Base-by-base conservation (phyloP, 192 early-diverging fungal species). In the Phlyctochytrium planicorne region DNA sequence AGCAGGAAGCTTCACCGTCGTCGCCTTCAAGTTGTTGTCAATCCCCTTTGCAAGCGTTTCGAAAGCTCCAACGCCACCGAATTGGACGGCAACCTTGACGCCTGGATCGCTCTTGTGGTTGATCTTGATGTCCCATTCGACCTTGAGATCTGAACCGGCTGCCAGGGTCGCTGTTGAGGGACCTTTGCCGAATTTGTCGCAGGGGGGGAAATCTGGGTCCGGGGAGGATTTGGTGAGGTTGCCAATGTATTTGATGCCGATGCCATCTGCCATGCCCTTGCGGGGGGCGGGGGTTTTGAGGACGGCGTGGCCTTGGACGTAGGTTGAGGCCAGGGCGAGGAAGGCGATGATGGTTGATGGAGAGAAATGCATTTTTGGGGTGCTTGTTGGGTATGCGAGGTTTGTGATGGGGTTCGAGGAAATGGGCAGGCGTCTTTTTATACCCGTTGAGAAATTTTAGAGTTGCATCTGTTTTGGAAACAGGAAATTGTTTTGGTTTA, bases 21-120 rank as follows among this genome's bases (percentile, higher is more conserved):
- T 2, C n/a, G 27, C 25, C 3, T 59, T 10, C 14, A 34, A 2
- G 37, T 62, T 52, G 23, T 77, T 77, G 53, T 80, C 74, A 29
- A 80, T 20, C 0, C 73, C 73, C 10, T 62, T 24, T 17, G 52
- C 70, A 25, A 80, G 67, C 14, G 56, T 62, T 25, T 25, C 29
- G 24, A 81, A 77, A 27, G 50, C 27, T 32, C 73, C 65, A 17
- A 35, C 65, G 16, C 55, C 40, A 17, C 23, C 57, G 40, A 57
- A 76, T n/a, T 77, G 68, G 27, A 80, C 60, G 59, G 75, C 53
- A 31, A 80, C 59, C 16, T 34, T 36, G 2, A 80, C 79, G 29
- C 79, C 79, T 1, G 79, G 79, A 16, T 24, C 64, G 36, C 27
- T 60, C 2, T 34, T 34, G 53, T 80, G 77, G 2, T 69, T 63